phyloP scores from a whole-genome alignment of 1,284 basidiomycete species.

The Cystobasidiaceae sp. region DNA sequence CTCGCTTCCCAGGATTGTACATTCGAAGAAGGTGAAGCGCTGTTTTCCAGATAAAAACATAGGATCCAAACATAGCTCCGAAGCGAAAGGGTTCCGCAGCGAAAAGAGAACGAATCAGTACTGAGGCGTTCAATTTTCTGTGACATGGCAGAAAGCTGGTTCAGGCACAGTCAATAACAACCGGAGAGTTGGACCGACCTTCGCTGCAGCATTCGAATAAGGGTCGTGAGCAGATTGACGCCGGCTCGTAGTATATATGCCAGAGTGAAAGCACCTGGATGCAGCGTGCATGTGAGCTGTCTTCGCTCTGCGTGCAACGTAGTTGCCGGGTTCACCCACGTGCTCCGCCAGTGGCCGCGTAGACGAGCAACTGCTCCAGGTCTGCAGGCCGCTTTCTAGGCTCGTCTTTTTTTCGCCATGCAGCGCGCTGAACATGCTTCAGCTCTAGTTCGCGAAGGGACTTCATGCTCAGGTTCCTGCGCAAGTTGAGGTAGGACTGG shows the following conservation, averaged over 20 bases:
- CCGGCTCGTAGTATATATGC: slow-evolving; percentile 55
- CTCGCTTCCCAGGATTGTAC: slow-evolving; percentile 57
- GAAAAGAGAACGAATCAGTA: slow-evolving; percentile 71
- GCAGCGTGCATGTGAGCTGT: not conserved
- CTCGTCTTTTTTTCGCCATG: slow-evolving; percentile 79
- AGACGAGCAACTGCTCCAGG: slow-evolving; percentile 63
- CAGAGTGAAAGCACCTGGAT: slow-evolving; percentile 9
- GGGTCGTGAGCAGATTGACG: slow-evolving; percentile 68
- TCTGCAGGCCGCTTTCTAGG: slow-evolving; percentile 63
- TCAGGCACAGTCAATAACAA: not conserved
- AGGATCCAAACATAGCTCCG: slow-evolving; percentile 70
- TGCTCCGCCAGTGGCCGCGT: slow-evolving; percentile 67
- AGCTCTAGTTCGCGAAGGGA: slow-evolving; percentile 45
- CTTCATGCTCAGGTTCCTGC: slow-evolving; percentile 36
- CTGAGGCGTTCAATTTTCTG: slow-evolving; percentile 55
- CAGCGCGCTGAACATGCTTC: slow-evolving; percentile 63
- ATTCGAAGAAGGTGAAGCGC: slow-evolving; percentile 77
- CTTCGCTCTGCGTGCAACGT: not conserved
- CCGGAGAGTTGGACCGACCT: slow-evolving; percentile 53
- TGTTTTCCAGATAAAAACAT: slow-evolving; percentile 73
- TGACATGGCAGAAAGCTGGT: not conserved
- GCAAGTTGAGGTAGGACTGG: slow-evolving; percentile 33
- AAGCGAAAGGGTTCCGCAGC: slow-evolving; percentile 74
- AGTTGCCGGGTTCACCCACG: slow-evolving; percentile 59
- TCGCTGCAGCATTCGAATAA: slow-evolving; percentile 62